phyloP scores from a whole-genome alignment of 2,329 filamentous ascomycete species.

The Cladosporium sp. region DNA sequence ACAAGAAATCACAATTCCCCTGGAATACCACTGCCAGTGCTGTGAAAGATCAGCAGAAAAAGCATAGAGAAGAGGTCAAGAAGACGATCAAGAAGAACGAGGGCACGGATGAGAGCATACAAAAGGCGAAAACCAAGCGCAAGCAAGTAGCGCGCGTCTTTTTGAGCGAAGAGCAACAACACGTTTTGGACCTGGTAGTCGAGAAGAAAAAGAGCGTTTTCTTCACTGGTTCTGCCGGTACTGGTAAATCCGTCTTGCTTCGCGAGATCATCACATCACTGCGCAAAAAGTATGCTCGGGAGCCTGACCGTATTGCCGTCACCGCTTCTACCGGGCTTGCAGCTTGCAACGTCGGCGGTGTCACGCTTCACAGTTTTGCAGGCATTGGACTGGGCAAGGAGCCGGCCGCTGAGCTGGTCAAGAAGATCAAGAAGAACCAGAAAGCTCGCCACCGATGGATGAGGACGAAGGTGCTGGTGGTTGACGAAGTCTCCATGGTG shows the following conservation, averaged over 20 bases:
- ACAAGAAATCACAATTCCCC: constrained; percentile 39
- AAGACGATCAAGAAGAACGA: constrained; percentile 45
- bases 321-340: constrained; percentile 94
- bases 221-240: constrained; percentile 91
- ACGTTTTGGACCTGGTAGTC: constrained; percentile 78
- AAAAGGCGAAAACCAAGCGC: constrained; percentile 43
- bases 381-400: constrained; percentile 96
- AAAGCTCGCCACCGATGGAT: constrained; percentile 90
- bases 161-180: constrained; percentile 79
- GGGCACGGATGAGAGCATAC: constrained; percentile 44
- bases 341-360: constrained; percentile 93
- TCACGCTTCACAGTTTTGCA: constrained; percentile 92
- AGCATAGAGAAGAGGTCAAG: constrained; percentile 59
- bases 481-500: constrained; percentile 98
- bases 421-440: constrained; percentile 82
- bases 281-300: constrained; percentile 68
- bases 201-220: constrained; percentile 84
- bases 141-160: constrained; percentile 56
- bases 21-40: constrained; percentile 75
- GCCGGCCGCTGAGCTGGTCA: constrained; percentile 70
- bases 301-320: constrained; percentile 82
- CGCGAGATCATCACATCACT: constrained; percentile 81
- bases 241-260: constrained; percentile 95
- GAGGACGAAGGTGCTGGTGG: constrained; percentile 77
- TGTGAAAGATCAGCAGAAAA: constrained; percentile 73